A percentile compares a stretch with the other conserved stretches of the same genome.
Evolutionary conservation across 306 rosid genomes (phyloP).

Genomic region (Ceratonia siliqua): DNA sequence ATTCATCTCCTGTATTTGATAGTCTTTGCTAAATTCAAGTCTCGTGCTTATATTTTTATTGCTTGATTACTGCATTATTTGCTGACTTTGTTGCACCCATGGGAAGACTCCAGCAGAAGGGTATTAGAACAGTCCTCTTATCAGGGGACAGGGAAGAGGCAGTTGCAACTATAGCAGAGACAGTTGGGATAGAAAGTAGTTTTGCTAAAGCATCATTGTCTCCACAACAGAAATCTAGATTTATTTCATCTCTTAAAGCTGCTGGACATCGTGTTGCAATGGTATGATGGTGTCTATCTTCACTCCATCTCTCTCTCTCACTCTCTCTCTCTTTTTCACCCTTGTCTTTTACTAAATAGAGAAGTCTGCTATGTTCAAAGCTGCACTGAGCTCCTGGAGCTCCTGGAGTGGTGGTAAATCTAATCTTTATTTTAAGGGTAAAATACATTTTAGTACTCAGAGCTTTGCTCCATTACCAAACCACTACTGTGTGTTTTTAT

Average conservation of each 20-base stretch:
- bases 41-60: not conserved
- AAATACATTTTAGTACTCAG: no score
- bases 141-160: constrained; percentile 99
- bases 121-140: constrained; percentile 77
- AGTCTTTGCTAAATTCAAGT: constrained; percentile 25
- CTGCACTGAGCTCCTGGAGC: constrained; percentile 16
- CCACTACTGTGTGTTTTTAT: no score
- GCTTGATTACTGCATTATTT: constrained; percentile 32
- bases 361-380: constrained; percentile 20
- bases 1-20: constrained; percentile 12
- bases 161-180: constrained; percentile 86
- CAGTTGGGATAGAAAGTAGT: constrained; percentile 73
- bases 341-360: constrained; percentile 5
- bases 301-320: not conserved
- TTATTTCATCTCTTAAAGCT: constrained; percentile 77
- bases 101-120: constrained; percentile 86
- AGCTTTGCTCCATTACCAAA: no score
- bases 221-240: constrained; percentile 78
- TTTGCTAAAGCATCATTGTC: constrained; percentile 74
- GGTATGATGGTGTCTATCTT: constrained; percentile 68
- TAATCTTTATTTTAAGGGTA: constrained; percentile 1
- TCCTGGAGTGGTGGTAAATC: constrained; percentile 2
- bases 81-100: constrained; percentile 44
- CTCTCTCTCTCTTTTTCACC: not conserved
- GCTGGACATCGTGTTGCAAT: constrained; percentile 90